phyloP scores from a whole-genome alignment of 2,329 filamentous ascomycete species.

The Botryotinia convoluta region DNA sequence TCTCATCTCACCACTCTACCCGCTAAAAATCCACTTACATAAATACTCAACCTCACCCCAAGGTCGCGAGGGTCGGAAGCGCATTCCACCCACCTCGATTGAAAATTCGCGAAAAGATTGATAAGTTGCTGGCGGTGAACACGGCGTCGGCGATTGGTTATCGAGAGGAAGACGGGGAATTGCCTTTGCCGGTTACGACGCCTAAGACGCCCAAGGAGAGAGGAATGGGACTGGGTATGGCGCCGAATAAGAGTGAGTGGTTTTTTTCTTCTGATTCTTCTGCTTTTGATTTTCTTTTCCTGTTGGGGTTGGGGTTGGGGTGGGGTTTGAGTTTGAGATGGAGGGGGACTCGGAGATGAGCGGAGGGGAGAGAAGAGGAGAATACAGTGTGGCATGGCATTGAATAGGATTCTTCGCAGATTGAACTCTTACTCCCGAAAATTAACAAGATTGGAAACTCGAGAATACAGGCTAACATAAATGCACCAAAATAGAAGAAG shows the following conservation, averaged over 20 bases:
- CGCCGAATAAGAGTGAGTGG: conserved; percentile 37
- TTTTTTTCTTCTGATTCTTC: not conserved
- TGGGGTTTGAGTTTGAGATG: not conserved
- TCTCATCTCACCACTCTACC: not conserved
- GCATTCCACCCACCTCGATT: conserved; percentile 30
- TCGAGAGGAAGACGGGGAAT: conserved; percentile 21
- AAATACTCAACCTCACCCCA: not conserved
- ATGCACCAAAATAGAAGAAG: conserved; percentile 44
- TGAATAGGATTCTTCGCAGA: not conserved
- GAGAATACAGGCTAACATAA: conserved; percentile 15
- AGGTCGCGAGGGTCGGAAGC: conserved; percentile 36
- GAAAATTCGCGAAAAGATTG: conserved; percentile 33
- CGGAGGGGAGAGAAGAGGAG: too few species aligned
- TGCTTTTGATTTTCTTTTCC: not conserved
- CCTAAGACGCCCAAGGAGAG: conserved; percentile 26
- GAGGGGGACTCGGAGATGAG: not conserved
- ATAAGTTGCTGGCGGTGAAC: conserved; percentile 32
- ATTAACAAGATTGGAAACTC: not conserved
- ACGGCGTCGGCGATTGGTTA: conserved; percentile 21
- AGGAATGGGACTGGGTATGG: conserved; percentile 36
- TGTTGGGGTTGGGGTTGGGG: too few species aligned
- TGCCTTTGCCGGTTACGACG: conserved; percentile 36
- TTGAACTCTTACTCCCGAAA: not conserved
- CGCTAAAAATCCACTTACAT: not conserved
- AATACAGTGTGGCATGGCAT: not conserved